phyloP scores from a whole-genome alignment of 805 yeast genomes.

The Saccharomycopsis javanensis region DNA sequence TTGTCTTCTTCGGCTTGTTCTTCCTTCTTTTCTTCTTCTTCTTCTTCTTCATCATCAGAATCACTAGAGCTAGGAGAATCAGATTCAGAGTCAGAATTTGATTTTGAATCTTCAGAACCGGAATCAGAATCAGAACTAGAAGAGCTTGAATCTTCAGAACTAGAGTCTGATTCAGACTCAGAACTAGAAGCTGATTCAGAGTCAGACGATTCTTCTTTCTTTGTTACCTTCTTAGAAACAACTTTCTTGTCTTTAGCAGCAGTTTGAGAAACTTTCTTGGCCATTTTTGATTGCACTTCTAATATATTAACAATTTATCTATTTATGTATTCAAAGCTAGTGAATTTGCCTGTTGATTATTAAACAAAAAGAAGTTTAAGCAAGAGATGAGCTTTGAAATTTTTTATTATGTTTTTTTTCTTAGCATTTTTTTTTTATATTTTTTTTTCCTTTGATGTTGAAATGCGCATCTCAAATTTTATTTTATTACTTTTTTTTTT shows the following conservation, averaged over 20 bases:
- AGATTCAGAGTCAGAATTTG: conserved; percentile 18
- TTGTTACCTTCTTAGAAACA: conserved; percentile 8
- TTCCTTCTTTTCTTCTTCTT: conserved; percentile 16
- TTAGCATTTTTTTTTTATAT: not conserved
- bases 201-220: conserved; percentile 15
- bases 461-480: not conserved
- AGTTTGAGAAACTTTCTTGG: conserved; percentile 11
- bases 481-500: not conserved
- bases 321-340: not conserved
- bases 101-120: no score
- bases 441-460: not conserved
- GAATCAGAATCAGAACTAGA: conserved; percentile 27
- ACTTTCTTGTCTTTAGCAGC: conserved; percentile 7
- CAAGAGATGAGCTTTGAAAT: not conserved
- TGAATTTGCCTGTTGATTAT: not conserved
- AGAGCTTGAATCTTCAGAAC: conserved; percentile 19
- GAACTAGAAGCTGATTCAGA: conserved; percentile 25
- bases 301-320: not conserved
- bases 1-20: conserved; percentile 17
- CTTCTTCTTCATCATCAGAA: conserved; percentile 21
- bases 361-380: not conserved
- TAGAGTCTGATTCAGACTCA: conserved; percentile 26
- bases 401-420: not conserved
- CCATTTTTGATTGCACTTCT: conserved; percentile 4
- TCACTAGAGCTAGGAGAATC: conserved; percentile 15